Conservation (phyloP, 306 rosid species). For the Geum urbanum region DNA sequence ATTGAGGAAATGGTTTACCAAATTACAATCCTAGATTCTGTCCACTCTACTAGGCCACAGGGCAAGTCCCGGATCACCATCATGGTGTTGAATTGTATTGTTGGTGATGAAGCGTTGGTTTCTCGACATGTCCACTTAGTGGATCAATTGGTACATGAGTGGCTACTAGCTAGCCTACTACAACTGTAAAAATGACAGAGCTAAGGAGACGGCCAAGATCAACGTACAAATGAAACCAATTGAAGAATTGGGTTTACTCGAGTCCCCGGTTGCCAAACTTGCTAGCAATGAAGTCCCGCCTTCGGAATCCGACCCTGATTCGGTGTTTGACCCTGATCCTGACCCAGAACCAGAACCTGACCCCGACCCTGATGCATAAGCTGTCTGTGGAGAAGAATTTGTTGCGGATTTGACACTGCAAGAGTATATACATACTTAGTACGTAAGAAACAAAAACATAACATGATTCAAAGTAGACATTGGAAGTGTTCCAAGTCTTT, state of each 20-base stretch:
- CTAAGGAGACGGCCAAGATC: constrained; percentile 25
- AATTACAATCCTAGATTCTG: constrained; percentile 23
- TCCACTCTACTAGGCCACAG: constrained; percentile 1
- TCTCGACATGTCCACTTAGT: neutral
- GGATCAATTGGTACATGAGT: neutral
- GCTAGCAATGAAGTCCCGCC: constrained; percentile 57
- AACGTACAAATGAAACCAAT: constrained; percentile 19
- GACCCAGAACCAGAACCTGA: constrained; percentile 1
- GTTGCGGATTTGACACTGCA: constrained; percentile 50
- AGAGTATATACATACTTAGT: neutral
- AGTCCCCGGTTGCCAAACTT: constrained; percentile 55
- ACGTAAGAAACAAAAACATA: no score
- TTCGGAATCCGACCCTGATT: constrained; percentile 22
- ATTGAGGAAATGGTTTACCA: constrained; percentile 18
- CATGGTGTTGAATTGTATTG: neutral
- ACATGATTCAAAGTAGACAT: neutral
- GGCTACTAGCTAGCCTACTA: constrained; percentile 12
- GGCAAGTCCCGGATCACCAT: neutral
- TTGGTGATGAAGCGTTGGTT: neutral
- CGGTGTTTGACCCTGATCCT: no score
- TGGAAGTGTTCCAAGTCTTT: neutral
- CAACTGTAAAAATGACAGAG: constrained; percentile 30
- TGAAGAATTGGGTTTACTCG: constrained; percentile 14
- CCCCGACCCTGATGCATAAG: constrained; percentile 5
- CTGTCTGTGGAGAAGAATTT: constrained; percentile 27